Conservation (phyloP, 2,329 filamentous ascomycete species). For the Fusarium caatingaense region DNA sequence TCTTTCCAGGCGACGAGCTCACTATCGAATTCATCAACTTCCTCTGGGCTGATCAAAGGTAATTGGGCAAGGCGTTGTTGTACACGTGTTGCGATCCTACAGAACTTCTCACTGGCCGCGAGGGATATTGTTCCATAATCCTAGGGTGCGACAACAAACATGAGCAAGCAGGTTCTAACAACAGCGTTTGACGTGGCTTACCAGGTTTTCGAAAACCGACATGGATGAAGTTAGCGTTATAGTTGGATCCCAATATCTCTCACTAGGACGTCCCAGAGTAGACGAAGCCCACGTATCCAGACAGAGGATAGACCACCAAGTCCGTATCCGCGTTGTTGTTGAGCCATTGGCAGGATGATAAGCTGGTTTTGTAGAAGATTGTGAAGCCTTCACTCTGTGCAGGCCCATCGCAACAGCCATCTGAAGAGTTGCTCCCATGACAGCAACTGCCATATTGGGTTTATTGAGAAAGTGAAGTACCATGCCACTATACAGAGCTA, state of each 20-base stretch:
- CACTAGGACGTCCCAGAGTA: constrained; percentile 76
- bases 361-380: background rate
- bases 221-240: constrained; percentile 65
- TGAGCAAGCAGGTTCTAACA: background rate
- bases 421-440: constrained; percentile 75
- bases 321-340: constrained; percentile 53
- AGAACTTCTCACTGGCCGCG: constrained; percentile 79
- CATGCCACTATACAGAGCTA: constrained; percentile 78
- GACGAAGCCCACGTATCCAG: constrained; percentile 80
- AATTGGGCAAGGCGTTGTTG: constrained; percentile 79
- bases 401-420: constrained; percentile 79
- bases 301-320: constrained; percentile 81
- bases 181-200: background rate
- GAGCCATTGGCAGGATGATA: constrained; percentile 58
- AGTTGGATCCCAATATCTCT: constrained; percentile 74
- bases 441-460: constrained; percentile 79
- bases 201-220: background rate
- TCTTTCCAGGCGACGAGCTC: constrained; percentile 2
- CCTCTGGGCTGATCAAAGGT: constrained; percentile 73
- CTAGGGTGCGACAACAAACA: background rate
- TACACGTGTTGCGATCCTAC: constrained; percentile 80
- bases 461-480: constrained; percentile 82
- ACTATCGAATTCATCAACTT: constrained; percentile 48
- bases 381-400: constrained; percentile 65
- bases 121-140: constrained; percentile 65